Conservation (phyloP, 169 alveolate species). For the Cryptosporidium meleagridis region DNA sequence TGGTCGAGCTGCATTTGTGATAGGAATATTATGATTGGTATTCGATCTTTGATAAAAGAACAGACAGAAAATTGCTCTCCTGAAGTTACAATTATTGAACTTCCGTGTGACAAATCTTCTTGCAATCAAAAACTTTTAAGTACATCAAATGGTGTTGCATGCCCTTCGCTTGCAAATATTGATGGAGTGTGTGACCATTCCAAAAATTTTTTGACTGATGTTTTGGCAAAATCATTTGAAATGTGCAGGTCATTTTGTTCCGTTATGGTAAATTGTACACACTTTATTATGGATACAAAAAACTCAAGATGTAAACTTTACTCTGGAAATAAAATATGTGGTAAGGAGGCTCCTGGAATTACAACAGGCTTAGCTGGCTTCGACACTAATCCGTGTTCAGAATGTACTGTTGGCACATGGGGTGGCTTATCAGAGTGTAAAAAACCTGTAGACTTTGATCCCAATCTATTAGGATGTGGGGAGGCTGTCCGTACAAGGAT, state of each 20-base stretch:
- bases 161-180: conserved; percentile 68
- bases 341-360: conserved; percentile 35
- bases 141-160: conserved; percentile 67
- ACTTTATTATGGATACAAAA: conserved; percentile 35
- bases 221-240: conserved; percentile 67
- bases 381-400: conserved; percentile 53
- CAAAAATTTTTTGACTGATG: conserved; percentile 33
- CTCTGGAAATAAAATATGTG: conserved; percentile 57
- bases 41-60: background rate
- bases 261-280: conserved; percentile 35
- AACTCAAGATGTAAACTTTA: conserved; percentile 59
- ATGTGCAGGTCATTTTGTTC: conserved; percentile 41
- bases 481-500: conserved; percentile 32
- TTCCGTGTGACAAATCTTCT: conserved; percentile 64
- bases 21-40: conserved; percentile 24
- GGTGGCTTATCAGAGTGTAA: conserved; percentile 36
- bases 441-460: conserved; percentile 12
- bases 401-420: conserved; percentile 63
- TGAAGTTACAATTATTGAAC: conserved; percentile 31
- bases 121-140: conserved; percentile 48
- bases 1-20: conserved; percentile 74
- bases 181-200: conserved; percentile 34
- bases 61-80: conserved; percentile 11
- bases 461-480: conserved; percentile 24
- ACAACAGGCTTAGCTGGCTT: conserved; percentile 66